phyloP scores from a whole-genome alignment of 257 asterid species.

The Lycium barbarum region DNA sequence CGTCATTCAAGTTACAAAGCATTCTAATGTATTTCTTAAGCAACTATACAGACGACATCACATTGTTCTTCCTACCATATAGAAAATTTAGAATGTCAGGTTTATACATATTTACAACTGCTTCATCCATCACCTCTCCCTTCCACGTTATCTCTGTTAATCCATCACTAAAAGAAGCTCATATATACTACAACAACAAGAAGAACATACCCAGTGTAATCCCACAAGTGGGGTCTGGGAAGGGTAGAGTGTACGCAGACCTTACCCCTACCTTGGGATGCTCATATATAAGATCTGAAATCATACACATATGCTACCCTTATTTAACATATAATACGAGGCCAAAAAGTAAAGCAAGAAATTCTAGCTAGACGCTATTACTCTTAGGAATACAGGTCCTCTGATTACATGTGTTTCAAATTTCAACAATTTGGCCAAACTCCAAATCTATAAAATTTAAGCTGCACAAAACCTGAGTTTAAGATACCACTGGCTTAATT shows the following conservation, averaged over 20 bases:
- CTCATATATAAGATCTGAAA: background rate
- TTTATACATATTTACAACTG: background rate
- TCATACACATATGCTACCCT: background rate
- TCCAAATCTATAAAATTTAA: too few species aligned
- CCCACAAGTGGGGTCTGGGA: too few species aligned
- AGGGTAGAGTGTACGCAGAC: too few species aligned
- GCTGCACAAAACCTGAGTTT: too few species aligned
- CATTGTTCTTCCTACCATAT: background rate
- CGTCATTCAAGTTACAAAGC: background rate
- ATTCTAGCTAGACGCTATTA: background rate
- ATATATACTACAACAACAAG: background rate
- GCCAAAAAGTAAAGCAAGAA: background rate
- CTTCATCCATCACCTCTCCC: background rate
- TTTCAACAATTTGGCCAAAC: too few species aligned
- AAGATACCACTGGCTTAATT: too few species aligned
- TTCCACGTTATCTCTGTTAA: background rate
- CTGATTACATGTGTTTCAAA: too few species aligned
- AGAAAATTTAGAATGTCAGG: background rate
- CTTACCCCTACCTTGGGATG: background rate
- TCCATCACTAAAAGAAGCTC: background rate
- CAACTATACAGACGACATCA: background rate
- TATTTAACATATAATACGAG: background rate
- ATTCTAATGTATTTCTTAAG: background rate
- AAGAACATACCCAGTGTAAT: too few species aligned
- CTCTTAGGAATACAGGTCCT: too few species aligned